Base-by-base conservation (phyloP, 1,139 yeast genomes). In the Diutina neorugosa region DNA sequence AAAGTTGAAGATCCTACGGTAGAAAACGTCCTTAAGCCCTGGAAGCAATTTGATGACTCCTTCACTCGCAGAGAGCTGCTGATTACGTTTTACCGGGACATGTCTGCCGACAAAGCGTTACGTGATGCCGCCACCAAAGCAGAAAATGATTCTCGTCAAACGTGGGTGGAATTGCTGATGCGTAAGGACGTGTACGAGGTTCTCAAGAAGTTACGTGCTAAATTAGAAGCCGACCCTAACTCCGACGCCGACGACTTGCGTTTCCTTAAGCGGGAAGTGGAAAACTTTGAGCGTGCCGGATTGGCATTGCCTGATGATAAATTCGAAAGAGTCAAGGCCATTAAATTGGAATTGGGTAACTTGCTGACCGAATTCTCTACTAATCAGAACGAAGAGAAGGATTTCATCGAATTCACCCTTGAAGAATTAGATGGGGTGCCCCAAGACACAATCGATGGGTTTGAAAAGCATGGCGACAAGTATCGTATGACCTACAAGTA, bases 341-440 rank as follows among this genome's bases (percentile, higher is more conserved):
- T 86, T 54, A 78, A 81, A 59, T 80, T 81, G 62, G 76, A 78
- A 62, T 70, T 87, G 53, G 76, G 85, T n/a, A 72, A 70, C 51
- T 69, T 84, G 57, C 68, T 80, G 9, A 71, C 84, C 50, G 73
- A 79, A 59, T 88, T 80, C 63, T 67, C 80, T 47, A 82, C 81
- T 60, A 84, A 84, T 61, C 68, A 82, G 57, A 88, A 86, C 56
- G 94, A 86, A 63, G 90, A 86, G 61, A 77, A 77, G 23, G 90
- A 81, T 14, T 79, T 62, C 59, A 60, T 84, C 31, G 60, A 74
- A 34, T 86, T 86, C 64, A 74, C 88, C 40, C 65, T 66, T 54
- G 83, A 83, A 55, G 85, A 88, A 63, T 72, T 88, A 50, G 80
- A 73, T 6, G 96, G 96, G 43, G 84, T 88, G 46, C 91, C 95